Evolutionary conservation across 2,329 filamentous ascomycete genomes (phyloP).

Genomic region (Stemphylium vesicarium): DNA sequence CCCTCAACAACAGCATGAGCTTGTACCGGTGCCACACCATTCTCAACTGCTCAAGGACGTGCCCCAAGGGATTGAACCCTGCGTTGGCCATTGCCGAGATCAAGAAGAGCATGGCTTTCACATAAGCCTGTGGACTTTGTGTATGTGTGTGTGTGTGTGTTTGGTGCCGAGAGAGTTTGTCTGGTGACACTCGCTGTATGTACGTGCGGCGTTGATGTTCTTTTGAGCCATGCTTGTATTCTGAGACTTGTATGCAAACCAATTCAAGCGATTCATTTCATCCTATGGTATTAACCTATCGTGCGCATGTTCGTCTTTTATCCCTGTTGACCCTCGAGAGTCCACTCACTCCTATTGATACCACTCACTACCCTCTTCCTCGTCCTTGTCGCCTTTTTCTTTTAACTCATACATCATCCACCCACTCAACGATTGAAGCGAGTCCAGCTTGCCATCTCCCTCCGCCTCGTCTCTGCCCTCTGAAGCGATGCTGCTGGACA

Average conservation of each 20-base stretch:
- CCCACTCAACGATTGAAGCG: conserved; percentile 15
- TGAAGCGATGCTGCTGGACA: conserved; percentile 2
- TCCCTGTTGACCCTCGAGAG: no score
- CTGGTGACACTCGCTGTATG: conserved; percentile 10
- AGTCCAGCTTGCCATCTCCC: conserved; percentile 11
- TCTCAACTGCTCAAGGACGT: conserved; percentile 96
- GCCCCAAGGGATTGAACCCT: conserved; percentile 97
- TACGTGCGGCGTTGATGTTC: conserved; percentile 8
- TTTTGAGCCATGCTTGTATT: conserved; percentile 16
- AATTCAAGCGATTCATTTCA: conserved; percentile 11
- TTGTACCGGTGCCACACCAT: conserved; percentile 99
- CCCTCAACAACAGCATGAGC: conserved; percentile 98
- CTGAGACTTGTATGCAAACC: conserved; percentile 14
- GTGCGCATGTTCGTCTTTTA: no score
- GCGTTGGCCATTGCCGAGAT: conserved; percentile 95
- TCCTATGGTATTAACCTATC: not conserved
- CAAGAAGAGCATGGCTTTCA: conserved; percentile 90
- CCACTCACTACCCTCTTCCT: not conserved
- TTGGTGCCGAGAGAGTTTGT: not conserved
- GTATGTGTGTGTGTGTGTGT: no score
- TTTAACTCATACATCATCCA: conserved; percentile 22
- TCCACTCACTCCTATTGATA: not conserved
- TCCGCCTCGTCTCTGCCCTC: not conserved
- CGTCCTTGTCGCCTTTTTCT: no score
- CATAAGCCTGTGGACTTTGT: conserved; percentile 22